Conservation (phyloP, 345 rosid genomes). For the Cardamine occulta region DNA sequence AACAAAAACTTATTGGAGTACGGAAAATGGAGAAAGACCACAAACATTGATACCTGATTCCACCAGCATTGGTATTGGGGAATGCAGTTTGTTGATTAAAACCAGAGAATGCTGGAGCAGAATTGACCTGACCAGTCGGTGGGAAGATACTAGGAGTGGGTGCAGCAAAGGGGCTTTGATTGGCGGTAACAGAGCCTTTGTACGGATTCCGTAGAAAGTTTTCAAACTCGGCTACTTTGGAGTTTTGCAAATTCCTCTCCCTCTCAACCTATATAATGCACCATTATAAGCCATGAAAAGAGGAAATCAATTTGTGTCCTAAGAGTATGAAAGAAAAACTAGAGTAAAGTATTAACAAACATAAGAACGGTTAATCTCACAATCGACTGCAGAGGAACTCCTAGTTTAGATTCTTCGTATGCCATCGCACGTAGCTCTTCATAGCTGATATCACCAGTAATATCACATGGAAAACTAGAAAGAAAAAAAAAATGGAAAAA, state of each 20-base stretch:
- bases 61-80: slow-evolving; percentile 45
- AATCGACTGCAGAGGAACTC: slow-evolving; percentile 75
- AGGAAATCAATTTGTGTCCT: slow-evolving; percentile 5
- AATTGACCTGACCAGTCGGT: slow-evolving; percentile 48
- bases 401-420: slow-evolving; percentile 76
- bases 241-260: slow-evolving; percentile 66
- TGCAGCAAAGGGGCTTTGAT: slow-evolving; percentile 45
- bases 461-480: slow-evolving; percentile 72
- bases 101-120: slow-evolving; percentile 53
- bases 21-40: slow-evolving; percentile 22
- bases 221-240: slow-evolving; percentile 68
- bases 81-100: slow-evolving; percentile 56
- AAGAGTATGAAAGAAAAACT: not conserved
- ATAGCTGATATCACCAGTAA: slow-evolving; percentile 70
- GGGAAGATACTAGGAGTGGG: slow-evolving; percentile 45
- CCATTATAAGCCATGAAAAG: slow-evolving; percentile 1
- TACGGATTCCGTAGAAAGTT: slow-evolving; percentile 66
- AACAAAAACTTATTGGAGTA: not conserved
- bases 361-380: slow-evolving; percentile 52
- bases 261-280: slow-evolving; percentile 66
- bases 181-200: slow-evolving; percentile 45
- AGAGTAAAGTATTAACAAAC: not conserved
- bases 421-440: slow-evolving; percentile 86
- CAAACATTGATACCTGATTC: slow-evolving; percentile 45
- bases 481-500: slow-evolving; percentile 23